Percentiles rank a stretch among this genome's conserved stretches.
Evolutionary conservation across 306 rosid genomes (phyloP).

Genomic region (Citrullus mucosospermus): DNA sequence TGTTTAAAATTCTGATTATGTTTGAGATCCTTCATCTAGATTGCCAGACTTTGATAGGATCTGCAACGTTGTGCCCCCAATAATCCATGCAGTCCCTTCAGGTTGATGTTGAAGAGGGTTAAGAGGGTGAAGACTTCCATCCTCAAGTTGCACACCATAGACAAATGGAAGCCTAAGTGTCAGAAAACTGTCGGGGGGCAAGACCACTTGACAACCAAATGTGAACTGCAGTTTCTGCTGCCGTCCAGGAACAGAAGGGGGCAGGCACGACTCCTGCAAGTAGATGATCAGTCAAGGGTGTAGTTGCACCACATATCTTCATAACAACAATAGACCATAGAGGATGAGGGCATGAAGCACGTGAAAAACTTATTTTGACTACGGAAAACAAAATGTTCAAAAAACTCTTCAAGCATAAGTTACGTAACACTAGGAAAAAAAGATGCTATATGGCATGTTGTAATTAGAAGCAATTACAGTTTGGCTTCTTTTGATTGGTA

Average conservation of each 20-base stretch:
- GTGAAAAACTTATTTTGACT: background rate
- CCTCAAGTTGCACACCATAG: slow-evolving; percentile 68
- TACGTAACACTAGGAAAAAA: background rate
- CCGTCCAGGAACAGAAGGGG: slow-evolving; percentile 45
- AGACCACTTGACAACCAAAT: slow-evolving; percentile 54
- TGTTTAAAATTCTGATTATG: slow-evolving; percentile 16
- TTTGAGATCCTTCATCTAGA: slow-evolving; percentile 36
- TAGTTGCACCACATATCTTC: background rate
- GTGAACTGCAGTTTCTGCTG: slow-evolving; percentile 67
- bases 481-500: background rate
- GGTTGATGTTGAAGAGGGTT: slow-evolving; percentile 71
- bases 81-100: slow-evolving; percentile 77
- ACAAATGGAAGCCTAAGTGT: slow-evolving; percentile 75
- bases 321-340: background rate
- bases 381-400: background rate
- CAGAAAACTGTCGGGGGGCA: slow-evolving; percentile 91
- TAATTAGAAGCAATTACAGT: background rate
- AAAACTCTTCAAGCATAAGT: background rate
- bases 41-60: slow-evolving; percentile 44
- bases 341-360: background rate
- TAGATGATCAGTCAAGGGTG: background rate
- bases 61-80: slow-evolving; percentile 63
- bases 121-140: slow-evolving; percentile 52
- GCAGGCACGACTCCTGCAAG: slow-evolving; percentile 63
- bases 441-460: background rate